Conservation (phyloP, 2,329 filamentous ascomycete species). For the Pyrenochaeta sp. region DNA sequence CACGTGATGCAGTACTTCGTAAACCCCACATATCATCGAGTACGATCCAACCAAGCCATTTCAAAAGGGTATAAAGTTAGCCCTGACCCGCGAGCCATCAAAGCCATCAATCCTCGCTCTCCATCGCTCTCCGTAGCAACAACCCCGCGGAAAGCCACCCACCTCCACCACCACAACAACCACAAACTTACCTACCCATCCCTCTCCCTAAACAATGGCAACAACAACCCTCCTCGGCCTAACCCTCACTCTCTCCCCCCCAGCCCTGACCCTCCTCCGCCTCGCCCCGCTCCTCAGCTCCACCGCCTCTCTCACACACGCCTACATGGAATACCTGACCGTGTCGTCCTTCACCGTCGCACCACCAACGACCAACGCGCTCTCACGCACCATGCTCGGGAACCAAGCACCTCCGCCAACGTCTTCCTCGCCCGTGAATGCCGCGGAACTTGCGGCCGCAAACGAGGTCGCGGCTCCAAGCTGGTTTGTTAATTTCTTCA, state of each 20-base stretch:
- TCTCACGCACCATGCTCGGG: constrained; percentile 6
- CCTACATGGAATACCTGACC: constrained; percentile 35
- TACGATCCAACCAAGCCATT: too few relatives aligned
- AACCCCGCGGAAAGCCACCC: too few relatives aligned
- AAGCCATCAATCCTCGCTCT: too few relatives aligned
- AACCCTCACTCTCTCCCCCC: constrained; percentile 2
- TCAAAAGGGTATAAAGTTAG: too few relatives aligned
- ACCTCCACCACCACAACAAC: too few relatives aligned
- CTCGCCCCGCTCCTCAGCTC: constrained; percentile 28
- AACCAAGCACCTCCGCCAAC: neutral
- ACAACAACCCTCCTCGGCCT: constrained; percentile 5
- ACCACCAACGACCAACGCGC: constrained; percentile 8
- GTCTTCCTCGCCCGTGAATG: neutral
- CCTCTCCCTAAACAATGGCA: too few relatives aligned
- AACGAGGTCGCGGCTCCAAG: constrained; percentile 19
- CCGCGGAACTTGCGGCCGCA: constrained; percentile 9
- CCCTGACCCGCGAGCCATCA: too few relatives aligned
- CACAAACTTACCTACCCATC: too few relatives aligned
- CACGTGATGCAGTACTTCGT: too few relatives aligned
- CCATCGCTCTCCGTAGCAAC: too few relatives aligned
- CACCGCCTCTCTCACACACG: constrained; percentile 35
- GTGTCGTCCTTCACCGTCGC: constrained; percentile 26
- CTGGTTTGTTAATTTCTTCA: constrained; percentile 31
- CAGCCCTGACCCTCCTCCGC: constrained; percentile 26
- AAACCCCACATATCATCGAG: too few relatives aligned